These are phyloP conservation scores for Margaritispora aquatica DNA, from an alignment of 495 filamentous ascomycete species.

Conservation along the genomic window DNA sequence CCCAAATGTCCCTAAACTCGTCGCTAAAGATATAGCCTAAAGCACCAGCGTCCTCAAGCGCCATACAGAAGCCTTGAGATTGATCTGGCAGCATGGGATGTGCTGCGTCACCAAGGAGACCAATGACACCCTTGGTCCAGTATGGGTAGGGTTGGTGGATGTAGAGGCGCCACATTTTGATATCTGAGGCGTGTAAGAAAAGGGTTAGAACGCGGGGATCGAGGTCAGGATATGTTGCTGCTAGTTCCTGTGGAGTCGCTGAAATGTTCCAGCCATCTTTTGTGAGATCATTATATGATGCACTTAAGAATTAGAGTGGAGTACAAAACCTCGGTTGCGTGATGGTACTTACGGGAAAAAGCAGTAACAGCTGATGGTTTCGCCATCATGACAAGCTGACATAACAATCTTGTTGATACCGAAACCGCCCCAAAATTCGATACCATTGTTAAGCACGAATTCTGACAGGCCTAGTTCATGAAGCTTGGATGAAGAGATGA, in stretches of 20 bases:
- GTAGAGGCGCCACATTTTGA: conserved; percentile 33
- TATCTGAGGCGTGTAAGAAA: conserved; percentile 21
- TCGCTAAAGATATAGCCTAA: conserved; percentile 43
- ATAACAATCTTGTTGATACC: conserved; percentile 25
- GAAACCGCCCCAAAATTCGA: conserved; percentile 28
- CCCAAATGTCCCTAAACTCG: conserved; percentile 24
- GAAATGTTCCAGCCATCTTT: conserved; percentile 8
- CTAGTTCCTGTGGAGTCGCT: conserved; percentile 6
- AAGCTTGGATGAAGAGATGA: conserved; percentile 32
- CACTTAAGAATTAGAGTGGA: neutral
- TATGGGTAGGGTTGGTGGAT: conserved; percentile 34
- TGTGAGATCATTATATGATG: neutral
- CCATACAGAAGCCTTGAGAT: conserved; percentile 46
- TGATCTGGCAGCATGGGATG: conserved; percentile 48
- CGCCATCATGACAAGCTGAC: conserved; percentile 23
- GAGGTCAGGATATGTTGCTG: conserved; percentile 17
- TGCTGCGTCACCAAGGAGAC: conserved; percentile 52
- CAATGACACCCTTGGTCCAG: conserved; percentile 24
- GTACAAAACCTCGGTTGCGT: neutral
- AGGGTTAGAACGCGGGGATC: conserved; percentile 10
- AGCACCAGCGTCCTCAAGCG: conserved; percentile 52
- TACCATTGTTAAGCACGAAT: conserved; percentile 16
- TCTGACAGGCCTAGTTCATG: conserved; percentile 16
- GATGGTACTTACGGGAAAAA: conserved; percentile 24
- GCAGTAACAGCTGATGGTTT: conserved; percentile 26